These are phyloP conservation scores for Podaxis mareebaensis DNA, from an alignment of 768 basidiomycete species.

Conservation along the genomic window DNA sequence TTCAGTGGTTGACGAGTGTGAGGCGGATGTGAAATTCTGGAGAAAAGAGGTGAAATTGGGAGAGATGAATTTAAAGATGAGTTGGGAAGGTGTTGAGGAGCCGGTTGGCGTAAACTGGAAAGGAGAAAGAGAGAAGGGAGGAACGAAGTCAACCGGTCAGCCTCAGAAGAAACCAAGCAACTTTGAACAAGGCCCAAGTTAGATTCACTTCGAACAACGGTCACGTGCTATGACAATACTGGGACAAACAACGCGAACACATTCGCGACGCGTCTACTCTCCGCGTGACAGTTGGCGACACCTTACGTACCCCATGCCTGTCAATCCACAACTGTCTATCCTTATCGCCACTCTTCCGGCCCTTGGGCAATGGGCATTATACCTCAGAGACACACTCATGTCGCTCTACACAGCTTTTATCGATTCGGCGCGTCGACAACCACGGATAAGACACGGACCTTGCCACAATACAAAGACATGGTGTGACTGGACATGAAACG, in stretches of 20 bases:
- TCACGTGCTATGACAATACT: slow-evolving; percentile 38
- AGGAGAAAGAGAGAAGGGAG: slow-evolving; percentile 28
- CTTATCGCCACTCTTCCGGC: neutral
- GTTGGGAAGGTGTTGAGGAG: slow-evolving; percentile 18
- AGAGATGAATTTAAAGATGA: slow-evolving; percentile 28
- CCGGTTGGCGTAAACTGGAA: slow-evolving; percentile 26
- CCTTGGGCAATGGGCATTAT: neutral
- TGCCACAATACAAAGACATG: neutral
- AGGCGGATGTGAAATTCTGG: slow-evolving; percentile 25
- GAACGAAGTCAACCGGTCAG: slow-evolving; percentile 37
- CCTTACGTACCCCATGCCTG: neutral
- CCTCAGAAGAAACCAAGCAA: slow-evolving; percentile 34
- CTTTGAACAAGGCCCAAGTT: slow-evolving; percentile 17
- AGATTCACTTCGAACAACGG: slow-evolving; percentile 28
- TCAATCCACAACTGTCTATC: neutral
- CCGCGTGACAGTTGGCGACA: slow-evolving; percentile 6
- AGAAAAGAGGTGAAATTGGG: slow-evolving; percentile 25
- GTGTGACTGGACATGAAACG: slow-evolving; percentile 5
- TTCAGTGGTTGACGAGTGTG: slow-evolving; percentile 13
- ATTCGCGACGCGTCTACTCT: slow-evolving; percentile 29
- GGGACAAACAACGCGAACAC: slow-evolving; percentile 35
- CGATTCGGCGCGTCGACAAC: slow-evolving; percentile 13
- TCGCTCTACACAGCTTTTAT: slow-evolving; percentile 1
- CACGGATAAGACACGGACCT: neutral
- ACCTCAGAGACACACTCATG: neutral